Evolutionary conservation across 1,139 yeast genomes (phyloP).

Genomic region (Kodamaea sp.): DNA sequence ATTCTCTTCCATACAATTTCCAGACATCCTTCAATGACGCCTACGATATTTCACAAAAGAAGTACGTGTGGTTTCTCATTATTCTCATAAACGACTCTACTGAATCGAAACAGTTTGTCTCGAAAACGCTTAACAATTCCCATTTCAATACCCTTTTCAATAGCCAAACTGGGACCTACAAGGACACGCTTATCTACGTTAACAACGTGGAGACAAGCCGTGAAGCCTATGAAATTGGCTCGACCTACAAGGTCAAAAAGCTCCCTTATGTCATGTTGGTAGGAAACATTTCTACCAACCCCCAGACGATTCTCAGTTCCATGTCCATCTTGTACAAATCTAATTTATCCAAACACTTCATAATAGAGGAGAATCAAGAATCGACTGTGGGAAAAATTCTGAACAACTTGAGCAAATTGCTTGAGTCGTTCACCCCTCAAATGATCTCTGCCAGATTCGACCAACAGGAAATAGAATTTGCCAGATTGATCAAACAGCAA

Average conservation of each 20-base stretch:
- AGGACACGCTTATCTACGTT: slow-evolving; percentile 44
- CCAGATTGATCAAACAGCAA: slow-evolving; percentile 52
- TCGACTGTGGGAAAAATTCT: slow-evolving; percentile 29
- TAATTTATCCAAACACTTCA: slow-evolving; percentile 28
- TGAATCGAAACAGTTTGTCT: slow-evolving; percentile 29
- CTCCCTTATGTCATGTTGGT: slow-evolving; percentile 49
- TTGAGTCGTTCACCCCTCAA: slow-evolving; percentile 53
- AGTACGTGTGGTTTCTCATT: slow-evolving; percentile 48
- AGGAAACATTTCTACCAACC: slow-evolving; percentile 53
- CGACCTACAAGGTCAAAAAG: slow-evolving; percentile 37
- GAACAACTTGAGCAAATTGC: slow-evolving; percentile 34
- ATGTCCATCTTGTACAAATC: slow-evolving; percentile 54
- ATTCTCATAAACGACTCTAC: slow-evolving; percentile 40
- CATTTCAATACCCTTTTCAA: slow-evolving; percentile 35
- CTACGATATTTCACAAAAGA: slow-evolving; percentile 40
- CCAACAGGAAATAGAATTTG: slow-evolving; percentile 52
- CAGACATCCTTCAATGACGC: slow-evolving; percentile 40
- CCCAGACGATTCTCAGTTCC: slow-evolving; percentile 45
- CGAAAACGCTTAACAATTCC: slow-evolving; percentile 26
- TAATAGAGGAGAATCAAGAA: slow-evolving; percentile 21
- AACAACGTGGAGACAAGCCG: slow-evolving; percentile 41
- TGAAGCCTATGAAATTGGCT: slow-evolving; percentile 54
- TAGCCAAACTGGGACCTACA: slow-evolving; percentile 34
- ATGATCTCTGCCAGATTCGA: slow-evolving; percentile 51
- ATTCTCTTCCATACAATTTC: slow-evolving; percentile 1